Percentiles rank a stretch among this genome's conserved stretches.
Conservation (phyloP, 805 yeast species). For the Scheffersomyces ergatensis region DNA sequence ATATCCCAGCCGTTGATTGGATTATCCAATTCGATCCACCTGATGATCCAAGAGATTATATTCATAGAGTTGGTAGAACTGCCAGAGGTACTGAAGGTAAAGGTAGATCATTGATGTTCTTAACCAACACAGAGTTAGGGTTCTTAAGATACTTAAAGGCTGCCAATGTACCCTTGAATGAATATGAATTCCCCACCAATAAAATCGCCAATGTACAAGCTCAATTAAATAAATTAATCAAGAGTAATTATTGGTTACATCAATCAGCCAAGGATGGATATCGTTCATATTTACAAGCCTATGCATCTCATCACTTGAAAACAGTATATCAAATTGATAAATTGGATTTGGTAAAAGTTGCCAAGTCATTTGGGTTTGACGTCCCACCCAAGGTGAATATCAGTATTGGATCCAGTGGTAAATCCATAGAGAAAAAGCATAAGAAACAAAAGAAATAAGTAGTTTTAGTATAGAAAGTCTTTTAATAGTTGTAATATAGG, state of each 20-base stretch:
- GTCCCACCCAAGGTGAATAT: constrained; percentile 97
- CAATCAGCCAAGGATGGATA: constrained; percentile 97
- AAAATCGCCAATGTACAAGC: constrained; percentile 96
- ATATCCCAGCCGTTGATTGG: constrained; percentile 99
- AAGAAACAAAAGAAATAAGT: constrained; percentile 39
- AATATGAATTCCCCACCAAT: constrained; percentile 90
- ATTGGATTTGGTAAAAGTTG: constrained; percentile 90
- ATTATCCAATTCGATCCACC: constrained; percentile 99
- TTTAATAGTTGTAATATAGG: neutral
- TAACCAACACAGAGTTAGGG: constrained; percentile 92
- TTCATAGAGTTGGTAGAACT: constrained; percentile 98
- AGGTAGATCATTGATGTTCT: constrained; percentile 93
- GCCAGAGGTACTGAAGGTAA: constrained; percentile 89
- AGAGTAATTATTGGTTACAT: constrained; percentile 90
- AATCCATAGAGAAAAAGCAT: constrained; percentile 50
- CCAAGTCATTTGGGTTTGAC: constrained; percentile 90
- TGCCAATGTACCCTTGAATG: constrained; percentile 96
- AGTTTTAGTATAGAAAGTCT: neutral
- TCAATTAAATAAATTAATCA: constrained; percentile 86
- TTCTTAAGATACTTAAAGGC: constrained; percentile 92
- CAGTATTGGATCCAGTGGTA: constrained; percentile 90
- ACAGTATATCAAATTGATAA: constrained; percentile 96
- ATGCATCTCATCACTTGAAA: constrained; percentile 93
- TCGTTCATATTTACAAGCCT: constrained; percentile 94
- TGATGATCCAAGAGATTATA: constrained; percentile 99